Evolutionary conservation across 1,284 basidiomycete species (phyloP).

Genomic region (Cronartium quercuum): DNA sequence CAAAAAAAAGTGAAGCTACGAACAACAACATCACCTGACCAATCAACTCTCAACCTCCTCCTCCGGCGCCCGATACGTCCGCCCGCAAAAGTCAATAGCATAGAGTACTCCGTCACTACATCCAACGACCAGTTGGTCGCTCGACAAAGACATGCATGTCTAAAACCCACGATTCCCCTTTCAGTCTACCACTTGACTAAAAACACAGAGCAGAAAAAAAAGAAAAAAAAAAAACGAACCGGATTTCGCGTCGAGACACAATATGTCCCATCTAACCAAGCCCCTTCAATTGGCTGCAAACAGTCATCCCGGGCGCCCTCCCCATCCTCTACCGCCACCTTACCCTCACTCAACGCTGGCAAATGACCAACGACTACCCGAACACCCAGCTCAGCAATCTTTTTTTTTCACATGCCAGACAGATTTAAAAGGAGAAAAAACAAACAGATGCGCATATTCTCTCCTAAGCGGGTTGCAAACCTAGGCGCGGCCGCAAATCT

Average conservation of each 20-base stretch:
- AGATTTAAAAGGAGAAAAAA: neutral
- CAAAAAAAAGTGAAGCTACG: no score
- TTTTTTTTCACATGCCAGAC: neutral
- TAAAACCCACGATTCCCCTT: neutral
- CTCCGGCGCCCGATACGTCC: neutral
- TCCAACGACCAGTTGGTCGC: conserved; percentile 31
- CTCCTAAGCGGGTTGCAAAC: conserved; percentile 29
- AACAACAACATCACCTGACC: no score
- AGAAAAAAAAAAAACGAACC: neutral
- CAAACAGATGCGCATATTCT: conserved; percentile 37
- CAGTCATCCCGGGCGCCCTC: neutral
- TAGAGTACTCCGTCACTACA: conserved; percentile 32
- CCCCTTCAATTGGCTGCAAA: conserved; percentile 32
- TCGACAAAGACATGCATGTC: conserved; percentile 38
- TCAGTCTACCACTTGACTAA: no score
- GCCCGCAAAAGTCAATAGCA: conserved; percentile 33
- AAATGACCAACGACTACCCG: conserved; percentile 25
- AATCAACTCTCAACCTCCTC: neutral
- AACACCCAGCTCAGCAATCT: neutral
- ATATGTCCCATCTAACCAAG: conserved; percentile 25
- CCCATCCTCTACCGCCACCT: neutral
- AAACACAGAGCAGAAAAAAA: neutral
- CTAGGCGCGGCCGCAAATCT: conserved; percentile 33
- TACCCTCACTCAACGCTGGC: neutral
- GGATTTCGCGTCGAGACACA: conserved; percentile 23